phyloP scores from a whole-genome alignment of 352 stramenopile species.

The Globisporangium canariense region DNA sequence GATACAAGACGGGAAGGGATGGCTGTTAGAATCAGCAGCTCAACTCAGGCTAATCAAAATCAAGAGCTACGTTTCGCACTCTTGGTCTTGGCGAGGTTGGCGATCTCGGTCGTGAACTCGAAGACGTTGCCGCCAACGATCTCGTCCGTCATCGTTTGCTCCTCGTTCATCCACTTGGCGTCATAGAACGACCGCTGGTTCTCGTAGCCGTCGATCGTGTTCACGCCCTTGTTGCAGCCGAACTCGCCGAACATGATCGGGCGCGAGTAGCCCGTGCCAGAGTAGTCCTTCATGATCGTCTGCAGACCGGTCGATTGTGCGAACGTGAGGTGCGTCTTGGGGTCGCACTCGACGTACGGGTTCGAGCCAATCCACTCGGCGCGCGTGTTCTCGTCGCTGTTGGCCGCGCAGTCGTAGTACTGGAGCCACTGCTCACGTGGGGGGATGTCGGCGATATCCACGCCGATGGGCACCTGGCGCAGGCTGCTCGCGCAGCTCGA shows the following conservation, averaged over 20 bases:
- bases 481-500: slow-evolving; percentile 27
- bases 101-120: slow-evolving; percentile 64
- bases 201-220: slow-evolving; percentile 66
- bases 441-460: slow-evolving; percentile 47
- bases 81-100: slow-evolving; percentile 41
- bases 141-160: slow-evolving; percentile 58
- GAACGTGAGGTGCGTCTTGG: slow-evolving; percentile 47
- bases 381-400: slow-evolving; percentile 40
- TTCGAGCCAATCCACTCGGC: slow-evolving; percentile 37
- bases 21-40: not conserved
- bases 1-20: not conserved
- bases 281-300: slow-evolving; percentile 63
- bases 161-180: slow-evolving; percentile 77
- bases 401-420: slow-evolving; percentile 49
- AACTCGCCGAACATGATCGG: slow-evolving; percentile 79
- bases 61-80: slow-evolving; percentile 11
- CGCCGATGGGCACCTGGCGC: slow-evolving; percentile 41
- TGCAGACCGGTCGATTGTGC: slow-evolving; percentile 52
- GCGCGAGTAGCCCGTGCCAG: slow-evolving; percentile 35
- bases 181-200: slow-evolving; percentile 66
- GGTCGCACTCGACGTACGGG: slow-evolving; percentile 69
- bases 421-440: slow-evolving; percentile 33
- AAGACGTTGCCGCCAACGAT: slow-evolving; percentile 76
- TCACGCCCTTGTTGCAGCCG: slow-evolving; percentile 60
- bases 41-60: not conserved